Evolutionary conservation across 2,329 filamentous ascomycete genomes (phyloP).

Genomic region (Phialophora expanda): DNA sequence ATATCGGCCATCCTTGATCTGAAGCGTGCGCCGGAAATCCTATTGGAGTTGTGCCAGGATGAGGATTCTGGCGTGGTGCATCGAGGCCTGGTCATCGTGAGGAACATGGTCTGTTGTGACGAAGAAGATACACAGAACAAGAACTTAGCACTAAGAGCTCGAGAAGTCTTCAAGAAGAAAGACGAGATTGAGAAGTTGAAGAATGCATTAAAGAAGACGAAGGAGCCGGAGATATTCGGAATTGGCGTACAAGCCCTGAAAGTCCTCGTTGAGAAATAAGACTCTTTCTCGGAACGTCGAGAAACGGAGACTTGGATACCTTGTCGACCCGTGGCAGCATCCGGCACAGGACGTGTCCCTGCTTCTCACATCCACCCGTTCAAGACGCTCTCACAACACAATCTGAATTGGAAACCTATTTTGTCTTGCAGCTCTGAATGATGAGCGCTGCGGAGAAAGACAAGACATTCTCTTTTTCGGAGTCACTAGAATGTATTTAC

Average conservation of each 20-base stretch:
- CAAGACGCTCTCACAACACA: background rate
- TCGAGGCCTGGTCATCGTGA: conserved; percentile 75
- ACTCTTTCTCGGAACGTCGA: background rate
- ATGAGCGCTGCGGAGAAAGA: background rate
- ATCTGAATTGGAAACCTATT: background rate
- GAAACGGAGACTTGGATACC: background rate
- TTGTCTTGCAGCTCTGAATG: background rate
- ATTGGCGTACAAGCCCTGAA: conserved; percentile 76
- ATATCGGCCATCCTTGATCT: conserved; percentile 68
- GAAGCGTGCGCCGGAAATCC: conserved; percentile 69
- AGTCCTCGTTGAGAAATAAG: conserved; percentile 35
- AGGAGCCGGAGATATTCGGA: conserved; percentile 71
- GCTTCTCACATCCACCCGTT: background rate
- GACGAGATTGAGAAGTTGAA: conserved; percentile 72
- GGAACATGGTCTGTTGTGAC: conserved; percentile 67
- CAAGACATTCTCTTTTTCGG: background rate
- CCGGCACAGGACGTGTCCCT: background rate
- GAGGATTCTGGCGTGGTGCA: conserved; percentile 60
- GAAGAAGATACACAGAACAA: conserved; percentile 58
- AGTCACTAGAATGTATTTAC: background rate
- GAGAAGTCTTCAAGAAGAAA: conserved; percentile 64
- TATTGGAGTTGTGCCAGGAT: conserved; percentile 81
- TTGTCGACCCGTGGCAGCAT: background rate
- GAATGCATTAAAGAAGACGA: conserved; percentile 70
- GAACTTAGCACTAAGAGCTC: conserved; percentile 66